A percentile compares a stretch with the other conserved stretches of the same genome.
phyloP scores from a whole-genome alignment of 805 yeast species.

The Zygotorulaspora chibaensis region DNA sequence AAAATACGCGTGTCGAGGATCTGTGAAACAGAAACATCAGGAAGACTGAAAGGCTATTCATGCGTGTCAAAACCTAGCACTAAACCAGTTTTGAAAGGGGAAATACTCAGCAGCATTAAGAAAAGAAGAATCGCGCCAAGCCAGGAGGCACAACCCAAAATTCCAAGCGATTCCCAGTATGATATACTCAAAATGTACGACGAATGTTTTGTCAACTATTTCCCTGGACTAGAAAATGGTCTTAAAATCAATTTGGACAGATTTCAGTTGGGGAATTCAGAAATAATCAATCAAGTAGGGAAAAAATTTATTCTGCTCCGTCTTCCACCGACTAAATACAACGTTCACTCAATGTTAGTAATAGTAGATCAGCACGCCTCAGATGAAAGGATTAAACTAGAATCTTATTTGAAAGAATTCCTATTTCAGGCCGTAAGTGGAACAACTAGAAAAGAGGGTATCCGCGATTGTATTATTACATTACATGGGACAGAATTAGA shows the following conservation, averaged over 20 bases:
- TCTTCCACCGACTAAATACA: constrained; percentile 1
- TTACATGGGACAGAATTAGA: constrained; percentile 34
- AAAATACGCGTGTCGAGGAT: constrained; percentile 5
- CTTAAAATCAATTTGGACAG: constrained; percentile 8
- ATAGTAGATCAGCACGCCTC: constrained; percentile 81
- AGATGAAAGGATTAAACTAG: constrained; percentile 70
- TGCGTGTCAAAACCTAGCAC: neutral
- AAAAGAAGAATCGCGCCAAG: neutral
- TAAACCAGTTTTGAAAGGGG: neutral
- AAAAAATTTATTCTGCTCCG: constrained; percentile 56
- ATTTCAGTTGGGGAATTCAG: constrained; percentile 21
- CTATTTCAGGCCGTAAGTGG: constrained; percentile 30
- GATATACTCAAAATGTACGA: neutral
- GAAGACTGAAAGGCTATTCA: neutral
- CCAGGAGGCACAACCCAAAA: neutral
- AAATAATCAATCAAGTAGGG: constrained; percentile 56
- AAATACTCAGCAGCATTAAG: neutral
- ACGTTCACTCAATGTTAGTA: constrained; percentile 29
- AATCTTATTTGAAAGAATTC: constrained; percentile 41
- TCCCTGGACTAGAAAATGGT: neutral
- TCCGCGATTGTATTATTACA: constrained; percentile 13
- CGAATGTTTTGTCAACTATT: neutral
- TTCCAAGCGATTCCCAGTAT: neutral
- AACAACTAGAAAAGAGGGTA: constrained; percentile 10
- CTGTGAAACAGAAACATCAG: neutral